These are phyloP conservation scores for Eutrema japonicum DNA, from an alignment of 345 rosid species.

Conservation along the genomic window DNA sequence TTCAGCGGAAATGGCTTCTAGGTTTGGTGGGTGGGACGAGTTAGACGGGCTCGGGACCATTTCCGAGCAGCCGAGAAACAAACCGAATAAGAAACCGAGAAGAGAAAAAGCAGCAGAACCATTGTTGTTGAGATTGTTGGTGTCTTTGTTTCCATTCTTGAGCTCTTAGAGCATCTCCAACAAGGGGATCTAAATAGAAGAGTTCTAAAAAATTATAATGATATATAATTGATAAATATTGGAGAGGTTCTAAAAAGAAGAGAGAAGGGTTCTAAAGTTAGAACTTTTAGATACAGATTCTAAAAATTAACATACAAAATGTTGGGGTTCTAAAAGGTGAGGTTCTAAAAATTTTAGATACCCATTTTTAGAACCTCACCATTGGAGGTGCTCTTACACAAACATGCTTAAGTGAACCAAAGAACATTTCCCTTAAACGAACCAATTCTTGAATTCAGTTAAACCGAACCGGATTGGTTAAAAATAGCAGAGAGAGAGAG, in stretches of 20 bases:
- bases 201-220: too few species aligned
- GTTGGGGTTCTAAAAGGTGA: too few species aligned
- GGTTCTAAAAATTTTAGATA: too few species aligned
- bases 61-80: constrained; percentile 1
- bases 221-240: too few species aligned
- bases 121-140: constrained; percentile 44
- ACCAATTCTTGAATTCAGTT: background rate
- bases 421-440: background rate
- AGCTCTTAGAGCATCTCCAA: too few species aligned
- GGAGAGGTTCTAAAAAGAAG: too few species aligned
- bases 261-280: too few species aligned
- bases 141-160: constrained; percentile 45
- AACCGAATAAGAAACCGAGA: constrained; percentile 29
- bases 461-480: constrained; percentile 34
- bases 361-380: too few species aligned
- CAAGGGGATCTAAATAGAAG: too few species aligned
- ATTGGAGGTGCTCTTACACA: too few species aligned
- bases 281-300: too few species aligned
- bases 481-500: background rate
- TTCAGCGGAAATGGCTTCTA: constrained; percentile 36
- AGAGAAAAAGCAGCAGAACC: constrained; percentile 40
- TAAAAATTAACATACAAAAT: too few species aligned
- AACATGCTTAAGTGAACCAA: constrained; percentile 35
- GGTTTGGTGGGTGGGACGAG: constrained; percentile 47
- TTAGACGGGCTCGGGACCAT: constrained; percentile 22